Percentiles rank a stretch among this genome's conserved stretches.
Conservation (phyloP, 2,329 filamentous ascomycete species). For the Rhinocladiella similis region DNA sequence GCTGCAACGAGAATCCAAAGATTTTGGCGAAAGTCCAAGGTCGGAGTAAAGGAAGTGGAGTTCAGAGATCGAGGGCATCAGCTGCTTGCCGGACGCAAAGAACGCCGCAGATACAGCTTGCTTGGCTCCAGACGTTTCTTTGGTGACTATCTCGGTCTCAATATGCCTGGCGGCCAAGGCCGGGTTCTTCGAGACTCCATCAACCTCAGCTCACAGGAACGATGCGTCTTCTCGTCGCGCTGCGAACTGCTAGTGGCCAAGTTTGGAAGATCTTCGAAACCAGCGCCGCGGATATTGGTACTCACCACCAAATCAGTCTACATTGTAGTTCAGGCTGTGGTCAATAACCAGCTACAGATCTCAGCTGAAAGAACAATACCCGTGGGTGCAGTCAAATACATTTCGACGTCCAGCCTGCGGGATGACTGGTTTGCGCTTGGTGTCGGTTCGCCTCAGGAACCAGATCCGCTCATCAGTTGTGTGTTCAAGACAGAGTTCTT, state of each 20-base stretch:
- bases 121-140: constrained; percentile 89
- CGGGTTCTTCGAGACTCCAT: constrained; percentile 76
- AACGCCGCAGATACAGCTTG: constrained; percentile 86
- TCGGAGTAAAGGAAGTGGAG: constrained; percentile 84
- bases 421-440: constrained; percentile 98
- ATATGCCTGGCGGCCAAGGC: constrained; percentile 75
- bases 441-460: constrained; percentile 83
- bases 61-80: constrained; percentile 84
- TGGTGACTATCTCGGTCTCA: constrained; percentile 90
- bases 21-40: constrained; percentile 92
- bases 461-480: constrained; percentile 91
- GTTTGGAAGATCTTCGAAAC: constrained; percentile 93
- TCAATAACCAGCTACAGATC: constrained; percentile 80
- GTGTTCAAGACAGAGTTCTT: constrained; percentile 97
- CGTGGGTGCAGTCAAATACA: constrained; percentile 82
- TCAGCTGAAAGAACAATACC: constrained; percentile 78
- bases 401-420: constrained; percentile 75
- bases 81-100: constrained; percentile 80
- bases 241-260: constrained; percentile 90
- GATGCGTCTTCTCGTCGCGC: constrained; percentile 83
- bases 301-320: constrained; percentile 87
- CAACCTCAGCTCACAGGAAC: constrained; percentile 70
- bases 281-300: constrained; percentile 79
- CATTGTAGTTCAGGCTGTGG: constrained; percentile 78
- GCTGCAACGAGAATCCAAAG: constrained; percentile 91